phyloP scores from a whole-genome alignment of 108 stramenopile genomes.

The Fragilariopsis cylindrus region DNA sequence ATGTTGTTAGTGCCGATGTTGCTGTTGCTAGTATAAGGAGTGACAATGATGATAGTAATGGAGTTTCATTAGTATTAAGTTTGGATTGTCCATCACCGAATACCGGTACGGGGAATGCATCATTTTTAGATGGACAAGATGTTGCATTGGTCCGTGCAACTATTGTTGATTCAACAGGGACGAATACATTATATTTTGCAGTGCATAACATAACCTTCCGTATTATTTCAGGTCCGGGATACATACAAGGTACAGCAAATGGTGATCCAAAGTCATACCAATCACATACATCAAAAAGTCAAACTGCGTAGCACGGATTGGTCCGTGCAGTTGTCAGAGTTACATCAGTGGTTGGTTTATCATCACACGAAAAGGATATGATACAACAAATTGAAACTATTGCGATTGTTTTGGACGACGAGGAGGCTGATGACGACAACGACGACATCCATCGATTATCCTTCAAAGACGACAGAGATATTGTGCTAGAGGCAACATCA shows the following conservation, averaged over 20 bases:
- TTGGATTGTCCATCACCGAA: conserved; percentile 28
- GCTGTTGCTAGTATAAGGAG: neutral
- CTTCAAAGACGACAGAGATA: conserved; percentile 13
- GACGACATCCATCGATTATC: neutral
- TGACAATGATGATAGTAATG: neutral
- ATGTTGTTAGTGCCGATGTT: neutral
- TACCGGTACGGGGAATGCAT: conserved; percentile 27
- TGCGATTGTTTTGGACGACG: neutral
- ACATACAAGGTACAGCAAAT: conserved; percentile 33
- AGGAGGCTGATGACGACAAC: neutral
- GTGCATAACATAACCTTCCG: conserved; percentile 28
- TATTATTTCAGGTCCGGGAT: conserved; percentile 32
- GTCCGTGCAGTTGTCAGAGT: conserved; percentile 39
- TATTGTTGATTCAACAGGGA: conserved; percentile 31
- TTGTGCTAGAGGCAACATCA: conserved; percentile 36
- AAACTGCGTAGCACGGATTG: conserved; percentile 38
- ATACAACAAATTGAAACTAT: conserved; percentile 12
- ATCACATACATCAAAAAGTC: conserved; percentile 19
- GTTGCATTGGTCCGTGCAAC: conserved; percentile 36
- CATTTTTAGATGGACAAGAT: conserved; percentile 43
- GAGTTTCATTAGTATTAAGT: conserved; percentile 7
- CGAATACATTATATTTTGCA: conserved; percentile 23
- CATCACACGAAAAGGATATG: conserved; percentile 6
- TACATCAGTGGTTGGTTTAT: conserved; percentile 28
- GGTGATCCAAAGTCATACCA: conserved; percentile 39